A percentile compares a stretch with the other conserved stretches of the same genome.
phyloP scores from a whole-genome alignment of 495 filamentous ascomycete species.

The Aspergillus incahuasiensis region DNA sequence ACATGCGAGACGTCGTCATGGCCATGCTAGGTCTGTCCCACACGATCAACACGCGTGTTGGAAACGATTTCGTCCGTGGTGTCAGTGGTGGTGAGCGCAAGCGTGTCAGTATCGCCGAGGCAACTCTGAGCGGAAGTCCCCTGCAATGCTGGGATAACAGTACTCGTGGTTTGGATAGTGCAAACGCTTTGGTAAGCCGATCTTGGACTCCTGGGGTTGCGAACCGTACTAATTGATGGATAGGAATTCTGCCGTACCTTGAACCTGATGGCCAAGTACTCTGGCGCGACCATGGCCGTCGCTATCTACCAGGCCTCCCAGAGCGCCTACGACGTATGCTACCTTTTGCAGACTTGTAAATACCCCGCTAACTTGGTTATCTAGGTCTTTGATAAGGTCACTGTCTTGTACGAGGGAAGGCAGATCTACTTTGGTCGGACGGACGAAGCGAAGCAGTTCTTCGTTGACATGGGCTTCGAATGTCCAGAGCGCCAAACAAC shows the following conservation, averaged over 20 bases:
- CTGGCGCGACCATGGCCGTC: conserved; percentile 72
- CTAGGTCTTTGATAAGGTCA: conserved; percentile 54
- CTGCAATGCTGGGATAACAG: conserved; percentile 84
- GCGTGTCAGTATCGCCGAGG: conserved; percentile 53
- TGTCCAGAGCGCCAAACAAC: conserved; percentile 62
- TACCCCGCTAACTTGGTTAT: not conserved
- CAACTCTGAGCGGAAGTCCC: conserved; percentile 67
- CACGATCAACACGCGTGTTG: conserved; percentile 52
- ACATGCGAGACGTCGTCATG: conserved; percentile 58
- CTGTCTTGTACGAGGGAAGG: conserved; percentile 59
- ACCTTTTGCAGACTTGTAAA: not conserved
- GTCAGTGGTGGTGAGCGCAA: conserved; percentile 70
- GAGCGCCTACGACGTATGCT: conserved; percentile 60
- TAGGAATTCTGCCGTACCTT: conserved; percentile 64
- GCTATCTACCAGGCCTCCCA: conserved; percentile 84
- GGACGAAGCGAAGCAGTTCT: conserved; percentile 59
- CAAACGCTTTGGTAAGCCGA: conserved; percentile 57
- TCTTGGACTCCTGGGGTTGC: too few relatives aligned
- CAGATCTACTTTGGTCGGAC: conserved; percentile 67
- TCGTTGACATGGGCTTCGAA: conserved; percentile 58
- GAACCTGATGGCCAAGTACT: conserved; percentile 69
- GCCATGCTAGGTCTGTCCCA: conserved; percentile 58
- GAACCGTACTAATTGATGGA: not conserved
- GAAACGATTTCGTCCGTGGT: conserved; percentile 81
- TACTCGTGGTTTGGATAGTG: conserved; percentile 79